Percentiles rank a stretch among this genome's conserved stretches.
Evolutionary conservation across 23 red algal species (phyloP).

Genomic region (Gracilaria gracilis): DNA sequence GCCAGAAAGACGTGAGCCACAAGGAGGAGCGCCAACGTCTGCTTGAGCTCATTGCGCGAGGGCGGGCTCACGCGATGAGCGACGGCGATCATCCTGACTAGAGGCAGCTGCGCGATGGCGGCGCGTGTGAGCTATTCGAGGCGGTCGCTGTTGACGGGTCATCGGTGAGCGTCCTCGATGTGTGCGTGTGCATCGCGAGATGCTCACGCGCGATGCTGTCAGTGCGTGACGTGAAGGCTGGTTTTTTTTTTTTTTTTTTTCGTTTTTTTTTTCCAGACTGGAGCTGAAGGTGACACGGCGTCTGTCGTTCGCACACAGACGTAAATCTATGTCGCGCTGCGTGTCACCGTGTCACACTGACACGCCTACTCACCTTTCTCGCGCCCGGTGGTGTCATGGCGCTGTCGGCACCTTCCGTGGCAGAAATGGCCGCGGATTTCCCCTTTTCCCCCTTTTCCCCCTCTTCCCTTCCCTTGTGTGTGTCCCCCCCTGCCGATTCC

Average conservation of each 20-base stretch:
- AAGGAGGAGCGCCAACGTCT: constrained; percentile 35
- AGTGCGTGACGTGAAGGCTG: background rate
- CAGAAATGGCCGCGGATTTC: background rate
- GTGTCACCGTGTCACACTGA: background rate
- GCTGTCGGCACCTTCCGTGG: background rate
- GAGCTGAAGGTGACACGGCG: background rate
- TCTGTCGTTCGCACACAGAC: too few species aligned
- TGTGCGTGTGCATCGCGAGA: background rate
- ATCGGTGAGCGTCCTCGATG: background rate
- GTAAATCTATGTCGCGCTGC: too few species aligned
- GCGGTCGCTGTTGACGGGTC: background rate
- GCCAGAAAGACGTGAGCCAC: background rate
- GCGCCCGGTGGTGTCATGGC: background rate
- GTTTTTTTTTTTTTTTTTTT: constrained; percentile 13
- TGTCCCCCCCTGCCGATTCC: background rate
- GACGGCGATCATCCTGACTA: background rate
- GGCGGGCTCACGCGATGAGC: background rate
- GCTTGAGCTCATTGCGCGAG: constrained; percentile 6
- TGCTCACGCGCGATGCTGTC: background rate
- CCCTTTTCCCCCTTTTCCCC: background rate
- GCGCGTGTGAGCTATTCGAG: background rate
- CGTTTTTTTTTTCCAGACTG: background rate
- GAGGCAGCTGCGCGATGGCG: background rate
- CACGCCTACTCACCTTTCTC: background rate
- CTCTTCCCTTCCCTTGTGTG: background rate